Evolutionary conservation across 768 basidiomycete species (phyloP), one percentile per base, ranked within the genome.

Genomic region (Tricholomella constricta): DNA sequence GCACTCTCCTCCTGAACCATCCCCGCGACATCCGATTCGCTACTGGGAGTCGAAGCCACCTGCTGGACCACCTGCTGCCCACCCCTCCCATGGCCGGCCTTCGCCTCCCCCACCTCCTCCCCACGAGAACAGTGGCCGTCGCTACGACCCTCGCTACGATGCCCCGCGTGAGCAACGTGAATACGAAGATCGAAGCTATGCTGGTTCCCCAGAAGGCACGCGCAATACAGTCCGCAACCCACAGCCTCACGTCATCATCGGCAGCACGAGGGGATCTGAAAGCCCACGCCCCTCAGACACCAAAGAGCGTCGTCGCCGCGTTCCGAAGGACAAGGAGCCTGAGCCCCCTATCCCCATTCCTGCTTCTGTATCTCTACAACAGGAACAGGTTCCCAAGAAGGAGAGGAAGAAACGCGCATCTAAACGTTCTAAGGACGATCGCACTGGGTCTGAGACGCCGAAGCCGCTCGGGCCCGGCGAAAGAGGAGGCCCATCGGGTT

Each of bases 141-240:
- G 87, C 15, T 89, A 89, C 56, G 88, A 89, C 59, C 85, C 85
- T 6, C 74, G 81, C 19, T 79, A 79, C 55, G 82, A 83, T 61
- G 79, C 66, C n/a, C 49, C 53, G 10, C 70, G 76, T 15, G 80
- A 81, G 35, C 66, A 69, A 37, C 69, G 76, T 15, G 78, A 79
- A 23, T 76, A 80, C 31, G 83, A 82, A 47, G 72, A 72, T 25
- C 71, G 66, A 36, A 65, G 70, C 38, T 80, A 83, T 52, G 75
- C 70, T 2, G 71, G 69, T 2, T 82, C 82, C 2, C 78, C 80
- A 0, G 83, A 82, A 38, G 70, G 69, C 1, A 58, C 65, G 34
- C 69, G 74, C n/a, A 62, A 62, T 15, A 60, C 68, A 25, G 48
- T 64, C 9, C 69, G 71, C 23, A 69, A 70, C 31, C 63, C 66